Conservation (phyloP, 1,139 yeast species). For the Yueomyces sp. region DNA sequence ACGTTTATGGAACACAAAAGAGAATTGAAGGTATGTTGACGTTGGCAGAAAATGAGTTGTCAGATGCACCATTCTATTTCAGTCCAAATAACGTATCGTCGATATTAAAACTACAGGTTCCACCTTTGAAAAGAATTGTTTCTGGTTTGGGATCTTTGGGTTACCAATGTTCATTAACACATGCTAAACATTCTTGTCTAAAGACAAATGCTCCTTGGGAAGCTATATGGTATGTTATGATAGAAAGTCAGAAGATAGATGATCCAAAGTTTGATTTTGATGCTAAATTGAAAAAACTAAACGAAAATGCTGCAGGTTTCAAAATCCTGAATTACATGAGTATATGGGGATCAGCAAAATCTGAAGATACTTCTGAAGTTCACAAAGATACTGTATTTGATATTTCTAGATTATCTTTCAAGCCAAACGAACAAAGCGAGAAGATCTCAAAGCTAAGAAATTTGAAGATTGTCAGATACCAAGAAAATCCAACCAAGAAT, state of each 20-base stretch:
- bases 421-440: constrained; percentile 42
- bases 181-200: constrained; percentile 73
- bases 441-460: constrained; percentile 50
- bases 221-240: constrained; percentile 57
- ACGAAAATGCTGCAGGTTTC: constrained; percentile 50
- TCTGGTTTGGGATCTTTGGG: constrained; percentile 85
- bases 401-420: constrained; percentile 29
- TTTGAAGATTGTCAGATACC: constrained; percentile 73
- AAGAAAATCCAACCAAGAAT: constrained; percentile 80
- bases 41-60: constrained; percentile 59
- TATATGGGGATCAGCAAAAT: constrained; percentile 19
- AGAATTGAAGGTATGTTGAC: constrained; percentile 89
- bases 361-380: neutral
- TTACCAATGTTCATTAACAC: constrained; percentile 70
- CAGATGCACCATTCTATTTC: constrained; percentile 61
- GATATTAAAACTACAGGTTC: constrained; percentile 69
- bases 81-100: constrained; percentile 68
- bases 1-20: constrained; percentile 61
- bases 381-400: constrained; percentile 3
- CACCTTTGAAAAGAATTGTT: constrained; percentile 57
- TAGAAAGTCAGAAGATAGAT: constrained; percentile 43
- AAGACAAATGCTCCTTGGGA: constrained; percentile 88
- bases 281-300: constrained; percentile 32
- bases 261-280: constrained; percentile 17
- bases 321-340: constrained; percentile 35